phyloP scores from a whole-genome alignment of 1,139 yeast genomes.

The Pichia terricola region DNA sequence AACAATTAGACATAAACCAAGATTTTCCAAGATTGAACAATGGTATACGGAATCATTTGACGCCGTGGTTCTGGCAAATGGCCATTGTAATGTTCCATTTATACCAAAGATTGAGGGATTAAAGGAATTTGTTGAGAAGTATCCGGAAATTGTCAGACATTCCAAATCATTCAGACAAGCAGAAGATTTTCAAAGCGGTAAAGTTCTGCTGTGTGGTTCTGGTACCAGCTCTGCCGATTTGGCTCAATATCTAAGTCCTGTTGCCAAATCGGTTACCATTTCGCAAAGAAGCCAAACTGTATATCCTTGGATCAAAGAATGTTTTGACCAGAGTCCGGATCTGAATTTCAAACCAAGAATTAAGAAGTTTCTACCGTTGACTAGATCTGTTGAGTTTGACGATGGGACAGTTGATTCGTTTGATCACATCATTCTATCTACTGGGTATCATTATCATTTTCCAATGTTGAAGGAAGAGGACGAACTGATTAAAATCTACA shows the following conservation, averaged over 20 bases:
- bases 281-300: conserved; percentile 14
- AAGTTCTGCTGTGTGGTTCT: conserved; percentile 41
- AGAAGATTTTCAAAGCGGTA: conserved; percentile 20
- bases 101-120: conserved; percentile 37
- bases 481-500: conserved; percentile 11
- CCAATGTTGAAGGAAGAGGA: conserved; percentile 27
- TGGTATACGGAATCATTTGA: conserved; percentile 32
- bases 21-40: conserved; percentile 15
- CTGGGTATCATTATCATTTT: conserved; percentile 37
- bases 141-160: conserved; percentile 28
- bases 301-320: conserved; percentile 14
- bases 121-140: conserved; percentile 27
- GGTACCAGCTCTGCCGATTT: conserved; percentile 42
- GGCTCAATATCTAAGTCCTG: conserved; percentile 39
- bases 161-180: conserved; percentile 34
- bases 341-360: conserved; percentile 17
- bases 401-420: conserved; percentile 30
- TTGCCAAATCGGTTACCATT: conserved; percentile 11
- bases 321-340: conserved; percentile 12
- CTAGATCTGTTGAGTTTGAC: conserved; percentile 23
- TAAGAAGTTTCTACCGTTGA: conserved; percentile 11
- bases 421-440: conserved; percentile 34
- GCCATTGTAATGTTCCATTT: conserved; percentile 38
- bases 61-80: conserved; percentile 40
- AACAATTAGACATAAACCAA: conserved; percentile 13